Evolutionary conservation across 1,139 yeast species (phyloP), one percentile per base, ranked within the genome.

Genomic region (Candida albicans): DNA sequence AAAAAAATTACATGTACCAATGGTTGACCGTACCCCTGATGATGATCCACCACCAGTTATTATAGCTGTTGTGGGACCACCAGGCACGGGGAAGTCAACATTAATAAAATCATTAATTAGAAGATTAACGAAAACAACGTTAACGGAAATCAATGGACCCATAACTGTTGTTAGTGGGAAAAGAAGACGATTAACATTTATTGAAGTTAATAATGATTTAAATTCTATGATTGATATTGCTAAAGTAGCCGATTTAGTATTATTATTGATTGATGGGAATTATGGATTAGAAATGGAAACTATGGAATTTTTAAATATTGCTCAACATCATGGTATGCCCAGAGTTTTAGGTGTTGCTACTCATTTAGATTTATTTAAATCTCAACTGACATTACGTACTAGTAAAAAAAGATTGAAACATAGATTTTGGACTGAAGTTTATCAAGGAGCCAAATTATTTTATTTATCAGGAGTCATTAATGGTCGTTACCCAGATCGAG

Each of bases 231-330:
- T 91, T 37, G 99, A 95, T 67, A 81, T 95, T 35, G 96, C 99
- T 30, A 95, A 95, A 59, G 82, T 91, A 43, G 97, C 98, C 0
- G 99, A 95, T 64, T 73, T 95, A 51, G 96, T 95, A 15, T 73
- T 95, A 45, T 66, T 95, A 49, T 70, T 93, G 75, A 82, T 95
- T 50, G 99, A 95, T 68, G 99, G 99, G 50, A 95, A 95, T 64
- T 95, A 89, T 62, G 99, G 99, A 4, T 82, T 95, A 51, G 99
- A 95, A 69, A 95, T 95, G 99, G 99, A 95, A 65, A 95, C 99
- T 12, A 95, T 95, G 99, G 99, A 95, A 66, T 95, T 95, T 61
- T 75, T 95, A 52, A 95, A 95, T 60, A 80, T 95, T 53, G 95
- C 96, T 5, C 96, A 95, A 56, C 97, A 95, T 58, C 99, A 95